These are phyloP conservation scores for Plasmodium fragile DNA, from an alignment of 169 alveolate genomes.

Conservation along the genomic window DNA sequence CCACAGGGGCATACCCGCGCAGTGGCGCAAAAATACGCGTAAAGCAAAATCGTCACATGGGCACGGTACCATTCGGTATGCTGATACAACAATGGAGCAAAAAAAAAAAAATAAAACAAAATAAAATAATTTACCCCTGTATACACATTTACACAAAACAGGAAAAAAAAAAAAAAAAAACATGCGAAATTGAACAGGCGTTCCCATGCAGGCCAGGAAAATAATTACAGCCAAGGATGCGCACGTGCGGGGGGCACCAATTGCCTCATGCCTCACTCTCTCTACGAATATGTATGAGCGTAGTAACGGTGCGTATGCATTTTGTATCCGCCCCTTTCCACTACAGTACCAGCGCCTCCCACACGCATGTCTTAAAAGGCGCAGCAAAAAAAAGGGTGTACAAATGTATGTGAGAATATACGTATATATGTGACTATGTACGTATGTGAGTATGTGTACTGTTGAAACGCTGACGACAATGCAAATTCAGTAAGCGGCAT, in stretches of 20 bases:
- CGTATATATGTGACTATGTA: neutral
- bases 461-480: neutral
- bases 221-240: neutral
- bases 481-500: neutral
- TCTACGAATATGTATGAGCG: neutral
- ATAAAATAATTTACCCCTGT: neutral
- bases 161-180: neutral
- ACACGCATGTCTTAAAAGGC: neutral
- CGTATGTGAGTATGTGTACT: neutral
- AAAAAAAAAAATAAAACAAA: too few relatives aligned
- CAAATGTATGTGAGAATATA: neutral
- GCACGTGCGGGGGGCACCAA: neutral
- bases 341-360: neutral
- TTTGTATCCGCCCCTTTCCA: neutral
- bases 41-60: neutral
- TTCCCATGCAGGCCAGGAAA: neutral
- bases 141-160: neutral
- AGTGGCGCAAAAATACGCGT: neutral
- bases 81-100: neutral
- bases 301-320: neutral
- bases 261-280: neutral
- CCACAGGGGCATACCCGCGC: neutral
- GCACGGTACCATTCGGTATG: neutral
- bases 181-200: neutral
- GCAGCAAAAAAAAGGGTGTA: neutral